phyloP scores from a whole-genome alignment of 495 filamentous ascomycete species.

The Tuber umbilicatum region DNA sequence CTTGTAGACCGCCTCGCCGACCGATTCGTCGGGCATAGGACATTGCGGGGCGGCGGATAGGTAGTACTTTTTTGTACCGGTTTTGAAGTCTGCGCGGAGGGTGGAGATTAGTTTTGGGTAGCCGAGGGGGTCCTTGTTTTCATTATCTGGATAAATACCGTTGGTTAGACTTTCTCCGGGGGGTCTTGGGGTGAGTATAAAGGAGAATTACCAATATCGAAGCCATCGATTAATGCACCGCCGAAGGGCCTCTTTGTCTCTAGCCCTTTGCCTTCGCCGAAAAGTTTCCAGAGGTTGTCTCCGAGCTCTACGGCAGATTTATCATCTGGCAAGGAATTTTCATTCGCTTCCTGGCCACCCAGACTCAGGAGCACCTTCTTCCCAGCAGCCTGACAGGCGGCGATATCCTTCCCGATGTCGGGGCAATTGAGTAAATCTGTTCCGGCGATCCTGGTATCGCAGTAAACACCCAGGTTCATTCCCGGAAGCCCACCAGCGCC shows the following conservation, averaged over 20 bases:
- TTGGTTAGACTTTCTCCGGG: not conserved
- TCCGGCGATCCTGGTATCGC: conserved; percentile 58
- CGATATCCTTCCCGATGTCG: conserved; percentile 58
- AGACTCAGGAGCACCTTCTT: conserved; percentile 63
- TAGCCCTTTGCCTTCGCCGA: conserved; percentile 43
- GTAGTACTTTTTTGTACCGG: conserved; percentile 40
- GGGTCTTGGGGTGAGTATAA: not conserved
- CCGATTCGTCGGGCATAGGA: conserved; percentile 48
- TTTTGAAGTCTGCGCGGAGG: conserved; percentile 9
- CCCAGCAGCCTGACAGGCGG: conserved; percentile 47
- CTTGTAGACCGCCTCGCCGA: conserved; percentile 50
- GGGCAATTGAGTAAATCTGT: conserved; percentile 50
- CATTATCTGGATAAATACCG: conserved; percentile 45
- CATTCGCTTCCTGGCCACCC: conserved; percentile 53
- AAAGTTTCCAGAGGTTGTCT: conserved; percentile 53
- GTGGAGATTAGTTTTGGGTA: conserved; percentile 17
- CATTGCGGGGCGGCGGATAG: conserved; percentile 55
- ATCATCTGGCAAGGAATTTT: conserved; percentile 53
- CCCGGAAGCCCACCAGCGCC: conserved; percentile 44
- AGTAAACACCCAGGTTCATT: conserved; percentile 45
- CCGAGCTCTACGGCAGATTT: conserved; percentile 49
- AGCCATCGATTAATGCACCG: conserved; percentile 52
- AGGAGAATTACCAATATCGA: conserved; percentile 44
- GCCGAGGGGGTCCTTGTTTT: conserved; percentile 26
- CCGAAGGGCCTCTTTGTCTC: conserved; percentile 49